Conservation (phyloP, 2,329 filamentous ascomycete genomes). For the Penicillium brasilianum region DNA sequence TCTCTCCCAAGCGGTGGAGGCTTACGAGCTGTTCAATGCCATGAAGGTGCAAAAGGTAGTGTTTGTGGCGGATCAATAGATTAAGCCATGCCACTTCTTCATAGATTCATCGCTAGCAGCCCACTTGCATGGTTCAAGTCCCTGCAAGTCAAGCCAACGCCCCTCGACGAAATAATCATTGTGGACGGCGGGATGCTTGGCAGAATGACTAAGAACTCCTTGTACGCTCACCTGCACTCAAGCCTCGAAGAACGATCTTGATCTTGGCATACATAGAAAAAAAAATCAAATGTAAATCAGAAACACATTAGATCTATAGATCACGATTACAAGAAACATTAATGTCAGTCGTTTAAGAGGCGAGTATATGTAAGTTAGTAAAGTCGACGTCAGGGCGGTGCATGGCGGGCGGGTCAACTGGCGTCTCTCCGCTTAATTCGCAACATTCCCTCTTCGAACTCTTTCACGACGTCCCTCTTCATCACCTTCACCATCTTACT, state of each 20-base stretch:
- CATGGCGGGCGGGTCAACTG: slow-evolving; percentile 10
- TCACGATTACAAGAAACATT: not conserved
- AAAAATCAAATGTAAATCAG: slow-evolving; percentile 13
- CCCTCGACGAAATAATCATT: not conserved
- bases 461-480: slow-evolving; percentile 23
- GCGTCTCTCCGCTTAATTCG: slow-evolving; percentile 31
- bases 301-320: slow-evolving; percentile 8
- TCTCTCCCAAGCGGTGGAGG: slow-evolving; percentile 67
- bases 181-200: not conserved
- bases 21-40: slow-evolving; percentile 73
- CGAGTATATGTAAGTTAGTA: not conserved
- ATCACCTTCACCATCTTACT: slow-evolving; percentile 17
- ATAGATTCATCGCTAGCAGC: not conserved
- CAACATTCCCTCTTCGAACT: slow-evolving; percentile 28
- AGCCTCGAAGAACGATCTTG: not conserved
- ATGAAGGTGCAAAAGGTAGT: slow-evolving; percentile 77
- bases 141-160: not conserved
- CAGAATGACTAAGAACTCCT: slow-evolving; percentile 5
- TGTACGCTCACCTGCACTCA: not conserved
- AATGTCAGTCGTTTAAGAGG: not conserved
- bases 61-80: slow-evolving; percentile 58
- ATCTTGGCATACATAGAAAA: not conserved
- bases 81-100: not conserved
- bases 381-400: not conserved
- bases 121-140: not conserved